Evolutionary conservation across 1,139 yeast species (phyloP).

Genomic region (Blastobotrys petasosporus): DNA sequence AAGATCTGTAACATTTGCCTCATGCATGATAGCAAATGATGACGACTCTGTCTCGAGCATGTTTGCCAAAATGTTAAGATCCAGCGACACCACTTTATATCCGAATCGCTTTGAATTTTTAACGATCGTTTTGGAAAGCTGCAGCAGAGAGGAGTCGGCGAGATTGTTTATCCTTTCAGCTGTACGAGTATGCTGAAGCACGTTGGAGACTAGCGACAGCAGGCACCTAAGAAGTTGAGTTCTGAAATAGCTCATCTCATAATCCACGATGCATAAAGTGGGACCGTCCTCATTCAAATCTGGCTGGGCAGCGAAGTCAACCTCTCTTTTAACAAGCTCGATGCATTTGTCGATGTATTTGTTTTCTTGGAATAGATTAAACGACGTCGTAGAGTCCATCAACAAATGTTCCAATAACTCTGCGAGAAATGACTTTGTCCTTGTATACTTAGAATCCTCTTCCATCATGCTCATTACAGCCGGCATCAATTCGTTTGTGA

Average conservation of each 20-base stretch:
- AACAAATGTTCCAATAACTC: slow-evolving; percentile 56
- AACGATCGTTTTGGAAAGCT: slow-evolving; percentile 55
- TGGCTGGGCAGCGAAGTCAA: slow-evolving; percentile 54
- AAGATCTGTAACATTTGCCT: slow-evolving; percentile 66
- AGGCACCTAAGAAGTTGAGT: slow-evolving; percentile 42
- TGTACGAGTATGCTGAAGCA: slow-evolving; percentile 69
- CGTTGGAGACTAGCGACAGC: slow-evolving; percentile 56
- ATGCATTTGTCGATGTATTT: slow-evolving; percentile 64
- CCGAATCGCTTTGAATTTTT: slow-evolving; percentile 62
- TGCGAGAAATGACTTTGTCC: slow-evolving; percentile 60
- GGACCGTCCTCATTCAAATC: slow-evolving; percentile 50
- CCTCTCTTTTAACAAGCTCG: slow-evolving; percentile 57
- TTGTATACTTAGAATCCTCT: slow-evolving; percentile 44
- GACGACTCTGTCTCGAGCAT: slow-evolving; percentile 91
- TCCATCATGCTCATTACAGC: slow-evolving; percentile 60
- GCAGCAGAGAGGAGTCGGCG: slow-evolving; percentile 74
- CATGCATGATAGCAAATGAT: slow-evolving; percentile 73
- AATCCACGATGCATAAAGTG: slow-evolving; percentile 48
- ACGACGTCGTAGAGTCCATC: slow-evolving; percentile 42
- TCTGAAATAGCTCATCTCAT: slow-evolving; percentile 58
- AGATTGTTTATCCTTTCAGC: slow-evolving; percentile 72
- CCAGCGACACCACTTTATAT: slow-evolving; percentile 54
- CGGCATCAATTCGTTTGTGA: slow-evolving; percentile 67
- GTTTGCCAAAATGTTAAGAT: slow-evolving; percentile 61
- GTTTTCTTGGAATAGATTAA: slow-evolving; percentile 55